Conservation (phyloP, 2,329 filamentous ascomycete genomes). For the Coniochaeta ligniaria region DNA sequence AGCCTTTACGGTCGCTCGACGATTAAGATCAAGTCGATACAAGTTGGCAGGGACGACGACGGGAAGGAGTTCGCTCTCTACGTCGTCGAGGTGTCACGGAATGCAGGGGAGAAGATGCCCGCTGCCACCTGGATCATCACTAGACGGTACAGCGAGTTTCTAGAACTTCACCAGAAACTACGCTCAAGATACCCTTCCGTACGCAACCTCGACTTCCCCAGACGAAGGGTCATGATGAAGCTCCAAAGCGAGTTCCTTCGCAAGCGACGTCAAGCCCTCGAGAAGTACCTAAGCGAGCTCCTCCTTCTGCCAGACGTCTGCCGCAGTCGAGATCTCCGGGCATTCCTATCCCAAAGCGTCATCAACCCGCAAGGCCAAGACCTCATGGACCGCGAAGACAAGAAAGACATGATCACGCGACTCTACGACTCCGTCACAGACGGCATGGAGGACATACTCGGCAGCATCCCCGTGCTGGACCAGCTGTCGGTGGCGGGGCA, state of each 20-base stretch:
- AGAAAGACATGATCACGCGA: slow-evolving; percentile 83
- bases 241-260: slow-evolving; percentile 93
- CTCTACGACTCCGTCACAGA: slow-evolving; percentile 96
- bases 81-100: slow-evolving; percentile 82
- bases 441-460: slow-evolving; percentile 95
- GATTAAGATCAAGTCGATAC: slow-evolving; percentile 84
- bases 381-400: slow-evolving; percentile 52
- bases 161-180: slow-evolving; percentile 86
- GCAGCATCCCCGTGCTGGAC: slow-evolving; percentile 91
- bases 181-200: slow-evolving; percentile 81
- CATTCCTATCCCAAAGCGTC: slow-evolving; percentile 86
- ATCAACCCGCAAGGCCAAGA: slow-evolving; percentile 54
- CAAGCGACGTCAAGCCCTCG: slow-evolving; percentile 75
- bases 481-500: slow-evolving; percentile 90
- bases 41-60: slow-evolving; percentile 86
- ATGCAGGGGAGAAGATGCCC: slow-evolving; percentile 91
- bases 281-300: slow-evolving; percentile 77
- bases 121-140: slow-evolving; percentile 91
- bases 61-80: slow-evolving; percentile 92
- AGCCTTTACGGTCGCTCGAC: slow-evolving; percentile 89
- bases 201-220: slow-evolving; percentile 82
- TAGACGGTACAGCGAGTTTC: slow-evolving; percentile 94
- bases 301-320: slow-evolving; percentile 88
- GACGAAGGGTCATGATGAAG: slow-evolving; percentile 90
- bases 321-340: slow-evolving; percentile 81